Evolutionary conservation across 371 early-diverging fungal species (phyloP), one percentile per base, ranked within the genome.

Genomic region (Actinomucor elegans): DNA sequence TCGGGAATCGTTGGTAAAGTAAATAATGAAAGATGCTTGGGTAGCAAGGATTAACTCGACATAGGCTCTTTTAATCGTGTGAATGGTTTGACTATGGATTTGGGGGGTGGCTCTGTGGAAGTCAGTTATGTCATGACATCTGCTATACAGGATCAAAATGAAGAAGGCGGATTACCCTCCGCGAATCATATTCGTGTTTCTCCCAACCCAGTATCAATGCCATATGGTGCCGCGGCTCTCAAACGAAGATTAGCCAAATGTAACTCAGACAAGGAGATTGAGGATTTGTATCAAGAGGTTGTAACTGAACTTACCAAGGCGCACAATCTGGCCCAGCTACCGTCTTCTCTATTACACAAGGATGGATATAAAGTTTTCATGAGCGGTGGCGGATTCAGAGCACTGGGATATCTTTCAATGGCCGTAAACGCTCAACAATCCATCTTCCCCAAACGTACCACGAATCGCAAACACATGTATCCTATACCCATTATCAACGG

Each of bases 401-500:
- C 79, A 1, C 60, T 83, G 1, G 86, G 86, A 0, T 85, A 83
- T 31, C 46, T 85, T 31, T 67, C 80, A 11, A 85, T 85, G 86
- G 74, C 74, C 9, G 29, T 62, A 11, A 36, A 55, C 36, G 48
- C 36, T 27, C 40, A 57, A 35, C 51, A 57, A 4, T 55, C 43
- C 9, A 5, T 42, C 6, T 41, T 50, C 12, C 61, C 64, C 2
- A 41, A 26, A 10, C 36, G 47, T 36, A 43, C 41, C 33, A 46
- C 55, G 5, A 58, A 52, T 14, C 56, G 51, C 18, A 56, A 52
- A 44, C 65, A 56, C 18, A 59, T 70, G 15, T 85, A 83, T 46
- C 83, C 84, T 8, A 77, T 83, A 21, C 83, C 84, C 0, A 77
- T 85, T 38, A 85, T 83, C 49, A 83, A 82, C 49, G 86, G 86